Evolutionary conservation across 257 asterid species (phyloP).

Genomic region (Henckelia pumila): DNA sequence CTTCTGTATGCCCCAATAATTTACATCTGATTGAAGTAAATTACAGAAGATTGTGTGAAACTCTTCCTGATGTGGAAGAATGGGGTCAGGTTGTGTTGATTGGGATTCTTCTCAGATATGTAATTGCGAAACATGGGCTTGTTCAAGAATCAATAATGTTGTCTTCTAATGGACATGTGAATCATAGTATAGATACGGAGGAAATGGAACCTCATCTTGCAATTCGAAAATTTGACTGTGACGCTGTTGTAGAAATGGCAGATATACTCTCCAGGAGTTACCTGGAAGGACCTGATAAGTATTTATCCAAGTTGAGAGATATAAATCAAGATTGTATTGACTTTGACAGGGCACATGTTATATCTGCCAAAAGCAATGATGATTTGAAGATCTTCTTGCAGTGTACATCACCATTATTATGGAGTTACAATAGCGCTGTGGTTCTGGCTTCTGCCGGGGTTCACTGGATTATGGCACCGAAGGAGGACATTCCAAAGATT

Average conservation of each 20-base stretch:
- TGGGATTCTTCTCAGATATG: conserved; percentile 81
- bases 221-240: conserved; percentile 30
- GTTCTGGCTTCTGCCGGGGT: conserved; percentile 99
- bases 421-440: conserved; percentile 93
- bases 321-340: conserved; percentile 43
- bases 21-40: conserved; percentile 74
- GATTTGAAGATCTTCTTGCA: conserved; percentile 76
- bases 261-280: conserved; percentile 72
- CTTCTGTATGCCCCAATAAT: conserved; percentile 84
- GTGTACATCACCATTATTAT: conserved; percentile 83
- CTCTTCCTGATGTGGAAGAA: conserved; percentile 96
- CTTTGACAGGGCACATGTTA: conserved; percentile 45
- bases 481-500: conserved; percentile 64
- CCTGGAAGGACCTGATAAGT: conserved; percentile 93
- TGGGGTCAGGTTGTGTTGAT: conserved; percentile 94
- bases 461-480: conserved; percentile 97
- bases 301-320: conserved; percentile 56
- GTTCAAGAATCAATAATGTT: conserved; percentile 85
- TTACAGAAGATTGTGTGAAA: conserved; percentile 80
- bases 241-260: conserved; percentile 53
- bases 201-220: conserved; percentile 42
- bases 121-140: conserved; percentile 87
- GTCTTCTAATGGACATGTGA: conserved; percentile 33
- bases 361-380: conserved; percentile 76
- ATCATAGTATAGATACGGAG: conserved; percentile 38